These are phyloP conservation scores for Starmerella stellata DNA, from an alignment of 805 yeast species.

Conservation along the genomic window DNA sequence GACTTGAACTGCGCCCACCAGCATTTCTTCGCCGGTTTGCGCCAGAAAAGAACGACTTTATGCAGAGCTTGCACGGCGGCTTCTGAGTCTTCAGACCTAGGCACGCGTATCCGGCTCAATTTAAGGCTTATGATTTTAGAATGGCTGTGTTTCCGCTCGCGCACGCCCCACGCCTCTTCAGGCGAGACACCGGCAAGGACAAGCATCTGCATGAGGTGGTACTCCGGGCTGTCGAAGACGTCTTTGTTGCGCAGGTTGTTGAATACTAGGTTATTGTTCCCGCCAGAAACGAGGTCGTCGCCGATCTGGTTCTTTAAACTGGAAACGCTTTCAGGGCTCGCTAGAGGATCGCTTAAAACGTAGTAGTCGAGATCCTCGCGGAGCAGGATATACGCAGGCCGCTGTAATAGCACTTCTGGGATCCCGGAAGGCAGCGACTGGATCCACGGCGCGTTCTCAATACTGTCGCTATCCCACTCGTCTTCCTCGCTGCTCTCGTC, in stretches of 20 bases:
- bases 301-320: constrained; percentile 60
- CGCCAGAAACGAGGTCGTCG: constrained; percentile 37
- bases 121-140: constrained; percentile 76
- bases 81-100: constrained; percentile 5
- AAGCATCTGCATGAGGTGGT: constrained; percentile 84
- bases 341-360: constrained; percentile 51
- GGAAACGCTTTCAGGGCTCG: constrained; percentile 37
- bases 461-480: constrained; percentile 9
- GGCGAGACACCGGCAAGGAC: constrained; percentile 68
- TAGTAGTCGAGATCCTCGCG: constrained; percentile 90
- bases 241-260: constrained; percentile 41
- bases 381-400: constrained; percentile 79
- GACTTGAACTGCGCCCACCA: constrained; percentile 62
- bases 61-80: constrained; percentile 23
- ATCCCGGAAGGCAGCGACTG: constrained; percentile 7
- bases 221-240: constrained; percentile 65
- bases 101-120: constrained; percentile 33
- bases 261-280: constrained; percentile 32
- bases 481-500: constrained; percentile 7
- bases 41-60: constrained; percentile 79
- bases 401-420: constrained; percentile 47
- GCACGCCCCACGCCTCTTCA: constrained; percentile 65
- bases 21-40: constrained; percentile 95
- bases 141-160: constrained; percentile 72
- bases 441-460: constrained; percentile 11